Percentiles rank a stretch among this genome's conserved stretches.
Evolutionary conservation across 345 rosid species (phyloP).

Genomic region (Arabis alpina): DNA sequence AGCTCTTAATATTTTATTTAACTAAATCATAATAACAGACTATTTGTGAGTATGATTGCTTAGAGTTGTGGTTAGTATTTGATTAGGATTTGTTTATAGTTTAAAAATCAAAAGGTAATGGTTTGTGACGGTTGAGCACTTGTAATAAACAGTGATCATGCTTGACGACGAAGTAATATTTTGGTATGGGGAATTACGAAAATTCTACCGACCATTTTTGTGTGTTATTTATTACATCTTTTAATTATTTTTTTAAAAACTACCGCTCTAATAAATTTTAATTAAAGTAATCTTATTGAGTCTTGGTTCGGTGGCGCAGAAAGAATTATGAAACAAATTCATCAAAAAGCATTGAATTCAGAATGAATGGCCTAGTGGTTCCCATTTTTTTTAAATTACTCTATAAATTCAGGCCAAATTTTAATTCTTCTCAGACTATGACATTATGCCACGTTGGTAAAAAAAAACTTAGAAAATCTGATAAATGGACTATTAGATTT

Average conservation of each 20-base stretch:
- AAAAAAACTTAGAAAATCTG: no score
- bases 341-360: no score
- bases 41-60: slow-evolving; percentile 39
- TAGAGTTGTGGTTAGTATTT: slow-evolving; percentile 28
- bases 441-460: no score
- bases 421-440: no score
- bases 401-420: no score
- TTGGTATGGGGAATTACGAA: slow-evolving; percentile 31
- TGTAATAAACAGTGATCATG: slow-evolving; percentile 34
- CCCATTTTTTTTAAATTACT: no score
- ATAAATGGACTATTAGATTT: no score
- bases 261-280: no score
- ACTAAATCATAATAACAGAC: slow-evolving; percentile 21
- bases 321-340: no score
- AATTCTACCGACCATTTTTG: slow-evolving; percentile 38
- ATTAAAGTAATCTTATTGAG: no score
- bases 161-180: slow-evolving; percentile 37
- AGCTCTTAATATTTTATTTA: slow-evolving; percentile 28
- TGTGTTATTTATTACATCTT: neutral
- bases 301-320: no score
- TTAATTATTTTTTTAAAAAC: neutral
- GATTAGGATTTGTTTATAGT: neutral
- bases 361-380: no score
- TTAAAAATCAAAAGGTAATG: slow-evolving; percentile 18
- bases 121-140: slow-evolving; percentile 42